Evolutionary conservation across 208 protist genomes (phyloP).

Genomic region (Leishmania tarentolae): DNA sequence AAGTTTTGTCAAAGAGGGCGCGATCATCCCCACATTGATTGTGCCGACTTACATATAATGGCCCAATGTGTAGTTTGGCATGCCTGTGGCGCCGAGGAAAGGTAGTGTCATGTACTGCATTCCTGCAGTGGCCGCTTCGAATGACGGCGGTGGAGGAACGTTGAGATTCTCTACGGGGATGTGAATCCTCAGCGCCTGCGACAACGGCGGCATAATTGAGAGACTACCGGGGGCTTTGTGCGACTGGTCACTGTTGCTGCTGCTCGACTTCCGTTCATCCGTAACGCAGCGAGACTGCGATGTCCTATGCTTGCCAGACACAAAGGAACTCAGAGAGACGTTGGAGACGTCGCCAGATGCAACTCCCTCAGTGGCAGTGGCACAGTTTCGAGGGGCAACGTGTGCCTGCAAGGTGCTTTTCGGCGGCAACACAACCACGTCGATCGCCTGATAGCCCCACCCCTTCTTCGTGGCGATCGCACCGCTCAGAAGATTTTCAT

Average conservation of each 20-base stretch:
- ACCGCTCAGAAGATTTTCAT: constrained; percentile 20
- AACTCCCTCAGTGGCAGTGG: not conserved
- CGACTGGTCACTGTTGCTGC: not conserved
- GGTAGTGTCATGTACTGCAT: constrained; percentile 9
- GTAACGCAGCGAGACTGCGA: too few relatives aligned
- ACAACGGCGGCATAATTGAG: not conserved
- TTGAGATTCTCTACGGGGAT: not conserved
- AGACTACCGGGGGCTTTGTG: too few relatives aligned
- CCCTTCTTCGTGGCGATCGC: constrained; percentile 26
- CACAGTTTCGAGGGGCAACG: not conserved
- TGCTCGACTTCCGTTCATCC: not conserved
- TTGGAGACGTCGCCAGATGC: not conserved
- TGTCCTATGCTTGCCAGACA: not conserved
- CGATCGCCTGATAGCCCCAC: constrained; percentile 30
- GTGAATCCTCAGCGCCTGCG: constrained; percentile 8
- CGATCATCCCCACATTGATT: not conserved
- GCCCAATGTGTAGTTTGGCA: not conserved
- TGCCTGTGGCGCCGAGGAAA: not conserved
- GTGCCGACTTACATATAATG: not conserved
- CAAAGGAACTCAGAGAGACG: not conserved
- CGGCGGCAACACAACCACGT: constrained; percentile 6
- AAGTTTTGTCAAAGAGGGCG: not conserved
- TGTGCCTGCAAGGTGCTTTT: not conserved
- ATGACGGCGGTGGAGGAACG: constrained; percentile 13
- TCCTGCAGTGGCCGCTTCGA: constrained; percentile 15